phyloP scores from a whole-genome alignment of 1,139 yeast genomes.

The Zhuliangozyma parablackwelliae region DNA sequence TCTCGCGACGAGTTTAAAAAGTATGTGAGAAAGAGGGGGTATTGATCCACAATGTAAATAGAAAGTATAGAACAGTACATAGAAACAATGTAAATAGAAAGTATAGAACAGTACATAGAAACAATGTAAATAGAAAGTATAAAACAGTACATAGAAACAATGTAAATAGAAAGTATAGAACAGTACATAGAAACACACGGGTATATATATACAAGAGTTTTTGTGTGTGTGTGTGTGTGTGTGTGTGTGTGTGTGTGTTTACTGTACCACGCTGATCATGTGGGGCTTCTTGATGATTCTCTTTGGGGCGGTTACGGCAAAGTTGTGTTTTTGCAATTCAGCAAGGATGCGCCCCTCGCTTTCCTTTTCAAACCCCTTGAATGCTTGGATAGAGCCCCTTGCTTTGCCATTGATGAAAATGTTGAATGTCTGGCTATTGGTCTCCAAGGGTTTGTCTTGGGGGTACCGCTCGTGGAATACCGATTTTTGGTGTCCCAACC shows the following conservation, averaged over 20 bases:
- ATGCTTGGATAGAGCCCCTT: constrained; percentile 39
- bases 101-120: too few species aligned
- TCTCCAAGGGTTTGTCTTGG: constrained; percentile 27
- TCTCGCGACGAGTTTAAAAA: constrained; percentile 28
- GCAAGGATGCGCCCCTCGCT: constrained; percentile 29
- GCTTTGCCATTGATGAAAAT: constrained; percentile 70
- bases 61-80: too few species aligned
- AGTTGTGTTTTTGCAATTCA: constrained; percentile 8
- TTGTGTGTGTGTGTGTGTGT: neutral
- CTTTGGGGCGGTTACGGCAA: constrained; percentile 6
- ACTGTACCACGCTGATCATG: constrained; percentile 23
- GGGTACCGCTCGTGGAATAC: constrained; percentile 60
- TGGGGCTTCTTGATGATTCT: constrained; percentile 25
- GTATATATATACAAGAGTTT: too few species aligned
- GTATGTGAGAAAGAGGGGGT: constrained; percentile 31
- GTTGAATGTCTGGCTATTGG: constrained; percentile 38
- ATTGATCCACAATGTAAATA: constrained; percentile 12
- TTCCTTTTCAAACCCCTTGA: constrained; percentile 13
- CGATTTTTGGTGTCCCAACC: constrained; percentile 42
- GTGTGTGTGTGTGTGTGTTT: constrained; percentile 1
- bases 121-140: too few species aligned
- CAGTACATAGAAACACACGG: too few species aligned
- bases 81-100: too few species aligned
- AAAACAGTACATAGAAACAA: too few species aligned
- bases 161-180: too few species aligned